Evolutionary conservation across 75 land plant genomes (phyloP), one percentile per base, ranked within the genome.

Genomic region (Chamaecyparis obtusa): DNA sequence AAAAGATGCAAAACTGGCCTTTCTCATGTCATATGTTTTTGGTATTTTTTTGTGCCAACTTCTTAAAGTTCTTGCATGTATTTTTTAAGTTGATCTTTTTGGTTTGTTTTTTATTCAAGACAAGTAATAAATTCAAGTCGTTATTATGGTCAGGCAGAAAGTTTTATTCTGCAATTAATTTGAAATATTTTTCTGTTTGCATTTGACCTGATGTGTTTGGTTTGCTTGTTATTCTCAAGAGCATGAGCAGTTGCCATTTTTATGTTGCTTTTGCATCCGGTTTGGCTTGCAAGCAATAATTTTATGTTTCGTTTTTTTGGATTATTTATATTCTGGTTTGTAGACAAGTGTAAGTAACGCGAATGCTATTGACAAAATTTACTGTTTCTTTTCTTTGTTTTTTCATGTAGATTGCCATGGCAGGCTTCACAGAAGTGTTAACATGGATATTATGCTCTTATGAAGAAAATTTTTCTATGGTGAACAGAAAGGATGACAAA

Each of bases 401-500:
- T 89, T 51, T 39, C 19, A 27, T 85, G 76, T 86, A 98, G 99
- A 90, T 98, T 86, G 95, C 99, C 48, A 93, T 93, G 96, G 90
- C 90, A 51, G 99, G 99, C 10, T 98, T 92, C 76, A 93, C 95
- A 54, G 99, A 98, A 91, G 99, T 98, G 2, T 85, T 98, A 46
- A 95, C 97, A 21, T 98, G 94, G 94, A 91, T 97, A 35, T 85
- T 98, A 64, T 89, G 96, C 87, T 96, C 99, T 27, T 46, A 89
- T 32, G 90, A 95, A 86, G 99, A 98, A 64, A 97, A 93, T 84
- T 95, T 94, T 76, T 41, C 91, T 71, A 90, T 94, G 95, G 84
- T 98, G 72, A 97, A 94, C 44, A 92, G 94, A 14, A 90, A 91
- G 54, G 96, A 94, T 88, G 92, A 95, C 87, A 88, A 86, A 41